Evolutionary conservation across 1,284 basidiomycete genomes (phyloP).

Genomic region (Chalciporus piperatoides): DNA sequence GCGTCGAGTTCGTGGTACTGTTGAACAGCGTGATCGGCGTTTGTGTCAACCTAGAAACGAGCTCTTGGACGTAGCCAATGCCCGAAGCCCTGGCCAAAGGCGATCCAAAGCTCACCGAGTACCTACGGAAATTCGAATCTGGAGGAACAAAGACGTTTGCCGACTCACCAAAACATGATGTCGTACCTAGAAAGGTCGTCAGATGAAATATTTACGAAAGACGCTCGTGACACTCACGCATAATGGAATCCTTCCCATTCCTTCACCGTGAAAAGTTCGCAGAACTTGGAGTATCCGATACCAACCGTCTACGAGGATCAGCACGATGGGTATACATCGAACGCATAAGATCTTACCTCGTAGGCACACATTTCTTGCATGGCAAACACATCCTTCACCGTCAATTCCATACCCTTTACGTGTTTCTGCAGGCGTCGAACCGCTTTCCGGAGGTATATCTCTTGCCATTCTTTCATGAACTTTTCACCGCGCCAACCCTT

Average conservation of each 20-base stretch:
- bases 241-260: constrained; percentile 88
- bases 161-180: constrained; percentile 47
- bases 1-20: constrained; percentile 72
- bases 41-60: constrained; percentile 71
- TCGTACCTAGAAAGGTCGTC: constrained; percentile 37
- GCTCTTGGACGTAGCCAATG: constrained; percentile 80
- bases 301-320: constrained; percentile 64
- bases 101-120: constrained; percentile 72
- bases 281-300: constrained; percentile 84
- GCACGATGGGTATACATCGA: not conserved
- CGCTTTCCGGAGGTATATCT: constrained; percentile 66
- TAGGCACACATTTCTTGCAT: constrained; percentile 78
- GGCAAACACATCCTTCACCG: constrained; percentile 63
- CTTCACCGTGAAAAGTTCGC: constrained; percentile 78
- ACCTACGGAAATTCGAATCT: constrained; percentile 39
- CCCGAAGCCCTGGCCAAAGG: constrained; percentile 75
- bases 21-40: constrained; percentile 65
- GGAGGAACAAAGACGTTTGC: not conserved
- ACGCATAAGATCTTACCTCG: constrained; percentile 46
- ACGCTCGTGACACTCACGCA: constrained; percentile 43
- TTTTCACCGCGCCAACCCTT: constrained; percentile 53
- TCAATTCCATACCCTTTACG: constrained; percentile 61
- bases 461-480: constrained; percentile 58
- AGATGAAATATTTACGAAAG: not conserved
- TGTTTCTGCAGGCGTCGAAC: constrained; percentile 53